These are phyloP conservation scores for Trametes polyzona DNA, from an alignment of 1,284 basidiomycete genomes.

Conservation along the genomic window DNA sequence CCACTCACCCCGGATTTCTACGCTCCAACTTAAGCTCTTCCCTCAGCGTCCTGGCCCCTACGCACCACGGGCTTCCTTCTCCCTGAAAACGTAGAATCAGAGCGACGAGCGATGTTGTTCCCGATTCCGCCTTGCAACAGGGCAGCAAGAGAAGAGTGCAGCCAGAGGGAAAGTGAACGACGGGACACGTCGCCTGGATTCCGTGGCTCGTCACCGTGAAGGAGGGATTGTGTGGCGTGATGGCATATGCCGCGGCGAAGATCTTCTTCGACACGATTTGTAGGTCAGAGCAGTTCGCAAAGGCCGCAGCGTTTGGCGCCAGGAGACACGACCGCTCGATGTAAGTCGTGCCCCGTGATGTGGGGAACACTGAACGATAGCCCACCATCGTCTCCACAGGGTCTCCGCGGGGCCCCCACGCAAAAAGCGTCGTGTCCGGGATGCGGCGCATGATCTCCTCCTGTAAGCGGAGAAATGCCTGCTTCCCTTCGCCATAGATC, in stretches of 20 bases:
- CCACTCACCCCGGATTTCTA: background rate
- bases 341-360: background rate
- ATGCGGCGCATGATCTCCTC: conserved; percentile 1
- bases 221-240: background rate
- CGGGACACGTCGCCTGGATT: background rate
- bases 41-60: background rate
- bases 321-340: background rate
- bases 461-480: conserved; percentile 1
- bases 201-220: conserved; percentile 3
- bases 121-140: background rate
- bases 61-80: background rate
- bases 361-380: conserved; percentile 1
- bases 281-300: background rate
- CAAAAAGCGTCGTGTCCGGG: background rate
- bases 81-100: conserved; percentile 1
- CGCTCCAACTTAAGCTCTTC: background rate
- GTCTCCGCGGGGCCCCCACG: background rate
- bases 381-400: background rate
- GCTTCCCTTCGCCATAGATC: conserved; percentile 1
- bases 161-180: background rate
- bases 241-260: background rate
- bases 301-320: background rate
- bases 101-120: background rate
- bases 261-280: background rate
- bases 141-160: conserved; percentile 1